These are phyloP conservation scores for Rosa rugosa DNA, from an alignment of 306 rosid genomes.

Conservation along the genomic window DNA sequence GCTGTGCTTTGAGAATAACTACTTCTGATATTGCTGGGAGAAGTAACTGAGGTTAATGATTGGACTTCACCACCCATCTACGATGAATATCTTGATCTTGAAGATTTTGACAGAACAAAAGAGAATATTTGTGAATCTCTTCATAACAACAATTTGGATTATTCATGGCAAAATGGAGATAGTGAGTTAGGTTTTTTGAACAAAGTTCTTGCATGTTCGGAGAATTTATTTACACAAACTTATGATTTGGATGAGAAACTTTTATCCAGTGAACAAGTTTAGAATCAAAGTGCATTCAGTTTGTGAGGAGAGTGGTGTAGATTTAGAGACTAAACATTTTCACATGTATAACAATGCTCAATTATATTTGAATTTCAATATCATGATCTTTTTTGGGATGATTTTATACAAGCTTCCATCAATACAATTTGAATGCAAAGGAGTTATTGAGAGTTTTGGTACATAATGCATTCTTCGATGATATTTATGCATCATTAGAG, in stretches of 20 bases:
- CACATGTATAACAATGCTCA: background rate
- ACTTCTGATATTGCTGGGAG: no score
- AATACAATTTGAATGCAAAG: no score
- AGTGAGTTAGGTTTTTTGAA: background rate
- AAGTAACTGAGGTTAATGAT: no score
- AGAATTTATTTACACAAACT: no score
- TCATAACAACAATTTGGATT: background rate
- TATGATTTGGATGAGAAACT: background rate
- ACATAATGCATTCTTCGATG: background rate
- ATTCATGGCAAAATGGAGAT: background rate
- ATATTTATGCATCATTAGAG: background rate
- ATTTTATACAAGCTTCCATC: no score
- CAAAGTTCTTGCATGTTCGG: no score
- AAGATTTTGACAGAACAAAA: no score
- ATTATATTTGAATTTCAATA: background rate
- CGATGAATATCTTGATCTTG: background rate
- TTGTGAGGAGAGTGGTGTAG: background rate
- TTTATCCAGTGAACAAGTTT: background rate
- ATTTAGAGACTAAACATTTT: background rate
- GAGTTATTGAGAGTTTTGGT: background rate
- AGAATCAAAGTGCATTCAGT: background rate
- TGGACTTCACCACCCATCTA: background rate
- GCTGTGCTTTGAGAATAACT: no score
- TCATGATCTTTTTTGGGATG: no score
- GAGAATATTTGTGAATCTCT: background rate